Evolutionary conservation across 2,329 filamentous ascomycete genomes (phyloP).

Genomic region (Curvularia verruculosa): DNA sequence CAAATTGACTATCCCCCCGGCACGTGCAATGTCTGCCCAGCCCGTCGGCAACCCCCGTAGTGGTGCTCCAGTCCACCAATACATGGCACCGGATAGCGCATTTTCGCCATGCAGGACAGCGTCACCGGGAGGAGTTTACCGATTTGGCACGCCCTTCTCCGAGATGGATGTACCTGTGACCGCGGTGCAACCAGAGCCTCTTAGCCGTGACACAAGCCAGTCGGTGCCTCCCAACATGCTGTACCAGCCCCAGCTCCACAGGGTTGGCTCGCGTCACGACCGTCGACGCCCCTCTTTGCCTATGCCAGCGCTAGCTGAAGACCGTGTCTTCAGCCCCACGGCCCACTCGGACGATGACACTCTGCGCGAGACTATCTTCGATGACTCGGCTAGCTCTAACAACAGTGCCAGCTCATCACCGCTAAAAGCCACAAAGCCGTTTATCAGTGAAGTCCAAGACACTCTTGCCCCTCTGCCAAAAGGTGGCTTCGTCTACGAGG

Average conservation of each 20-base stretch:
- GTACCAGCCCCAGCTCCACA: conserved; percentile 63
- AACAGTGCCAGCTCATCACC: conserved; percentile 44
- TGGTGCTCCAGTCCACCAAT: conserved; percentile 32
- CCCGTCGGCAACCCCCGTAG: conserved; percentile 35
- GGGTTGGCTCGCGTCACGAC: conserved; percentile 53
- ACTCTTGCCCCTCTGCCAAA: conserved; percentile 43
- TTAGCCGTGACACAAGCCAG: conserved; percentile 80
- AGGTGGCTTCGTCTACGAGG: conserved; percentile 49
- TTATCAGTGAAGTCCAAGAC: conserved; percentile 27
- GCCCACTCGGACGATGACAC: conserved; percentile 45
- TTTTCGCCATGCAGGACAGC: conserved; percentile 56
- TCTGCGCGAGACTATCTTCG: conserved; percentile 44
- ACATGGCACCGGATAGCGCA: conserved; percentile 47
- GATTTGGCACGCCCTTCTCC: conserved; percentile 85
- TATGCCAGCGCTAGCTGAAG: conserved; percentile 73
- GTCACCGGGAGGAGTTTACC: conserved; percentile 69
- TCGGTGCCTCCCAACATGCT: conserved; percentile 95
- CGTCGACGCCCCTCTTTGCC: conserved; percentile 70
- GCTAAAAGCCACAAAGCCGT: conserved; percentile 35
- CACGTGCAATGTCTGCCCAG: conserved; percentile 46
- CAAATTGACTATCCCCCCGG: conserved; percentile 61
- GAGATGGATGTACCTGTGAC: conserved; percentile 89
- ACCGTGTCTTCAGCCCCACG: conserved; percentile 55
- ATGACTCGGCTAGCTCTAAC: conserved; percentile 20
- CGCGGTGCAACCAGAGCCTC: conserved; percentile 70